phyloP scores from a whole-genome alignment of 306 rosid genomes.

The Trichosanthes cucumerina region DNA sequence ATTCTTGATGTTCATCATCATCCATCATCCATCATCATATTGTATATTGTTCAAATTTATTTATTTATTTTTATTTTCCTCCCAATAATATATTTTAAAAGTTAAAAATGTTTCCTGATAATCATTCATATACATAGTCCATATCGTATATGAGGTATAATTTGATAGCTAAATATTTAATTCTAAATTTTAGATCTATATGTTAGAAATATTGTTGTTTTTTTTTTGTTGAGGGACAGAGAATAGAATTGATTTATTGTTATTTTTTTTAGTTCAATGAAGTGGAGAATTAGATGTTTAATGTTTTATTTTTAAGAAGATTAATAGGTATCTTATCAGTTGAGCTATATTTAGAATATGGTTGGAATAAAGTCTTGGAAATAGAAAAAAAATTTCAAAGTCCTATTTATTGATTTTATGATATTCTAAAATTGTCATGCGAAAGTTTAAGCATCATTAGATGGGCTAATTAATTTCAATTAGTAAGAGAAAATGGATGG shows the following conservation, averaged over 20 bases:
- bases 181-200: no score
- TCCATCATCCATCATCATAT: not conserved
- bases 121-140: not conserved
- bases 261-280: no score
- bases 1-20: not conserved
- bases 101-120: not conserved
- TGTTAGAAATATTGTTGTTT: not conserved
- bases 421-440: not conserved
- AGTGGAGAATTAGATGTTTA: no score
- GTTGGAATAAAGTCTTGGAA: no score
- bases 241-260: not conserved
- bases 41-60: constrained; percentile 7
- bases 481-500: not conserved
- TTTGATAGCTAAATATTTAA: no score
- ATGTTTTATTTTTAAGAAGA: no score
- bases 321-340: not conserved
- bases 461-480: not conserved
- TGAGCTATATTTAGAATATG: no score
- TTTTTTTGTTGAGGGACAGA: not conserved
- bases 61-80: not conserved
- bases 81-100: not conserved
- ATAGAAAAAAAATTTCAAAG: no score
- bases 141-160: no score
- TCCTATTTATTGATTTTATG: no score
- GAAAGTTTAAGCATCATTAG: not conserved